phyloP scores from a whole-genome alignment of 768 basidiomycete genomes.

The Hortiboletus flavorubellus region DNA sequence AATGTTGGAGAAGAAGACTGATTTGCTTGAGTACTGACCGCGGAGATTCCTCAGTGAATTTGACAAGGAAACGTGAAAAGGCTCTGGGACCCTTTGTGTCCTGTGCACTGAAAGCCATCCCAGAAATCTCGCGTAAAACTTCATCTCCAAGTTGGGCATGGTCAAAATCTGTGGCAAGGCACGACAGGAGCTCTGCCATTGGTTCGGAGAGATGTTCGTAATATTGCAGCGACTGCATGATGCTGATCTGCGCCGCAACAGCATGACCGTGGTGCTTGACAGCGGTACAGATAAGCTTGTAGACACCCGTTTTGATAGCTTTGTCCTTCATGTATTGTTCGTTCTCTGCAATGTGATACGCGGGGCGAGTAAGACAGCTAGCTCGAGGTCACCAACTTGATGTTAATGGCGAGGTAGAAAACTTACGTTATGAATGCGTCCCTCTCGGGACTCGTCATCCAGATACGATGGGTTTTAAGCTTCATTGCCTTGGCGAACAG shows the following conservation, averaged over 20 bases:
- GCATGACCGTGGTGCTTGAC: conserved; percentile 89
- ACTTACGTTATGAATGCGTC: conserved; percentile 76
- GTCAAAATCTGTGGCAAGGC: conserved; percentile 83
- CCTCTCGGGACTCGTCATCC: conserved; percentile 83
- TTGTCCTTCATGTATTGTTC: conserved; percentile 84
- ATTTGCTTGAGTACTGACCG: conserved; percentile 86
- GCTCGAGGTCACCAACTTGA: conserved; percentile 1
- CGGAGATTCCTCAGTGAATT: conserved; percentile 76
- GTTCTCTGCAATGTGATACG: conserved; percentile 81
- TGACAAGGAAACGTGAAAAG: conserved; percentile 81
- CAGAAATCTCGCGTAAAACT: conserved; percentile 82
- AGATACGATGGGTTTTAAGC: conserved; percentile 74
- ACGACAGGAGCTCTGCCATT: conserved; percentile 85
- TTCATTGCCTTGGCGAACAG: conserved; percentile 71
- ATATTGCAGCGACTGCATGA: conserved; percentile 91
- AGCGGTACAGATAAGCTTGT: conserved; percentile 86
- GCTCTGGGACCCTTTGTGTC: conserved; percentile 86
- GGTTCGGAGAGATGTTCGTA: conserved; percentile 93
- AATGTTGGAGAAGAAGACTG: conserved; percentile 73
- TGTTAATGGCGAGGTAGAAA: neutral
- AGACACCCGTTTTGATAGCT: conserved; percentile 69
- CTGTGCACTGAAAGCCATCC: conserved; percentile 69
- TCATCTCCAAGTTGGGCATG: conserved; percentile 88
- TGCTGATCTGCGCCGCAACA: conserved; percentile 80
- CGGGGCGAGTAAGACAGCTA: conserved; percentile 86